Base-by-base conservation (phyloP, 2,329 filamentous ascomycete species). In the Curvularia sp. region DNA sequence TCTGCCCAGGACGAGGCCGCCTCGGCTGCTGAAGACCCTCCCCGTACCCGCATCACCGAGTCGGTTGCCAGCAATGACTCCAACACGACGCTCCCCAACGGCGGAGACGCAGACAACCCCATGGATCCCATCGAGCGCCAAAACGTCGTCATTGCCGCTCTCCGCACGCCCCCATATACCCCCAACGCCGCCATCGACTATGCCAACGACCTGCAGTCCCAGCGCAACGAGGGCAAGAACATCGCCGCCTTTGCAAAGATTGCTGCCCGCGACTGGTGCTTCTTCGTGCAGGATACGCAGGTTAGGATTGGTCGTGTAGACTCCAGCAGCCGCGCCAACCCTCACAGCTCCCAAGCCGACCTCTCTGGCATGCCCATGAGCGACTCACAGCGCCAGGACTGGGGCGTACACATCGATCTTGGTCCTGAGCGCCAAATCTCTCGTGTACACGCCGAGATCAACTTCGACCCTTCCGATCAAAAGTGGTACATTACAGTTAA, bases 401-500 rank as follows among this genome's bases (percentile, higher is more conserved):
- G 79, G 52, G 78, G 80, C 48, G 80, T 98, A 12, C 90, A 97
- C 73, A 94, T 99, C 67, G 94, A 99, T 74, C 82, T 99, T 30
- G 82, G 82, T 7, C 82, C 82, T 1, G 80, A 83, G 63, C 78
- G 82, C 36, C 80, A 82, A 57, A 75, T 83, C 21, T 83, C 81
- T 1, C 76, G 82, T 43, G 68, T 81, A 21, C 82, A 84, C 61
- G 82, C 82, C 27, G 76, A 80, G 60, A 83, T 84, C 60, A 72
- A 75, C 43, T 84, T 81, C 64, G 79, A 83, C 39, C 64, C 73
- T 7, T 69, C 77, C 2, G 68, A 72, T 41, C 80, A 80, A 49
- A 86, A 85, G 60, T 99, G 95, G 95, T 89, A 89, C 70, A 86
- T 99, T 50, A 81, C 87, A 42, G 92, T 97, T 63, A 93, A 94